phyloP scores from a whole-genome alignment of 306 rosid species.

The Trifolium pratense region DNA sequence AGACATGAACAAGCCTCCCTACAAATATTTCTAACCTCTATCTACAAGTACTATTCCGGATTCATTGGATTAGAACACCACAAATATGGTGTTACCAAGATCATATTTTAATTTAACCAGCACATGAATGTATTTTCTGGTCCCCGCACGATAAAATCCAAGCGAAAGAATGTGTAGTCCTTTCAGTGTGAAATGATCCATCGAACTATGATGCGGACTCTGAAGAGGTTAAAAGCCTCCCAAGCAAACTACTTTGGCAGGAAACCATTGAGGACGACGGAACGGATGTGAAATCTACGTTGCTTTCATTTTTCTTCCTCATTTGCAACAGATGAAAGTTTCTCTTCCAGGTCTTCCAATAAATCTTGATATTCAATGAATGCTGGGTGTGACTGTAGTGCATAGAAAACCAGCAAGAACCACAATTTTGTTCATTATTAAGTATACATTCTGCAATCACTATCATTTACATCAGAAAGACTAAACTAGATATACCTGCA shows the following conservation, averaged over 20 bases:
- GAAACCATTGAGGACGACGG: constrained; percentile 44
- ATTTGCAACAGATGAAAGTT: constrained; percentile 60
- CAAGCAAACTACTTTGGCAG: constrained; percentile 34
- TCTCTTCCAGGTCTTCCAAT: constrained; percentile 74
- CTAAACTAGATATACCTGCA: constrained; percentile 66
- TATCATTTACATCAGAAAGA: constrained; percentile 22
- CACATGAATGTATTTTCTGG: constrained; percentile 28
- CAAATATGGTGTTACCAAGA: constrained; percentile 19
- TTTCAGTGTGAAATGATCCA: constrained; percentile 24
- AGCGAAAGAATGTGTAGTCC: constrained; percentile 37
- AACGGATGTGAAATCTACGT: constrained; percentile 29
- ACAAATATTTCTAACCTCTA: constrained; percentile 47
- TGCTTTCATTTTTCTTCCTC: constrained; percentile 50
- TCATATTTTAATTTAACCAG: constrained; percentile 35
- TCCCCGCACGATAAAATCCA: constrained; percentile 33
- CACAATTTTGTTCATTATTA: constrained; percentile 19
- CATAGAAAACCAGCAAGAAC: constrained; percentile 34
- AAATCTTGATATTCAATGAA: constrained; percentile 79
- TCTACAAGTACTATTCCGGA: constrained; percentile 49
- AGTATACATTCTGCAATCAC: constrained; percentile 7
- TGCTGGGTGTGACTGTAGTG: constrained; percentile 61
- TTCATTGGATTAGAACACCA: constrained; percentile 39
- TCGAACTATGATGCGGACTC: constrained; percentile 5
- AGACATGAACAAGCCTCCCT: constrained; percentile 52
- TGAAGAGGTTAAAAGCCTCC: constrained; percentile 21